phyloP scores from a whole-genome alignment of 257 asterid genomes.

The Penstemon eatonii region DNA sequence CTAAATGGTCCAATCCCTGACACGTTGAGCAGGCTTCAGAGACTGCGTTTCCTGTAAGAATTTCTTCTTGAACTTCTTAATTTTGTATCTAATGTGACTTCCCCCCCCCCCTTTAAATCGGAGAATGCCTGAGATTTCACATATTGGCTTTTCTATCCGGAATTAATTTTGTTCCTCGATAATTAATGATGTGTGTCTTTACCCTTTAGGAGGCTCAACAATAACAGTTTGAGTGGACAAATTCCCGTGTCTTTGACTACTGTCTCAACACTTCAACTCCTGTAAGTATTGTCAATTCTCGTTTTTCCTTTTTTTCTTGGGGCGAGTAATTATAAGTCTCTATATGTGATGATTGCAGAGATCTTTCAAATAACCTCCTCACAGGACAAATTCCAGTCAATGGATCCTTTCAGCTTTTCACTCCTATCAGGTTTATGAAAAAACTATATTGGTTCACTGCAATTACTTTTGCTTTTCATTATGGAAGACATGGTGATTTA shows the following conservation, averaged over 20 bases:
- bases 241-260: conserved; percentile 72
- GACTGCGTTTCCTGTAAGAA: conserved; percentile 78
- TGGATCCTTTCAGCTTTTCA: conserved; percentile 90
- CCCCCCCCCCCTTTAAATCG: not conserved
- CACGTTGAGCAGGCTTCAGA: conserved; percentile 72
- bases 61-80: conserved; percentile 17
- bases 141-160: conserved; percentile 13
- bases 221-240: conserved; percentile 72
- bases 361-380: conserved; percentile 77
- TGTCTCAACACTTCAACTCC: conserved; percentile 80
- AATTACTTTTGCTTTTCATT: conserved; percentile 4
- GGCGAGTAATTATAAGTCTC: conserved; percentile 24
- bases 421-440: conserved; percentile 81
- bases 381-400: conserved; percentile 68
- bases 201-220: conserved; percentile 86
- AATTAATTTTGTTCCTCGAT: conserved; percentile 2
- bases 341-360: conserved; percentile 54
- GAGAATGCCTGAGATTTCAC: not conserved
- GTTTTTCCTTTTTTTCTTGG: conserved; percentile 13
- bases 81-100: conserved; percentile 12
- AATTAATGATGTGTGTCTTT: conserved; percentile 28
- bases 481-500: conserved; percentile 8
- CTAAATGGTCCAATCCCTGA: conserved; percentile 74
- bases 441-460: not conserved
- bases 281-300: conserved; percentile 53